These are phyloP conservation scores for Neofusicoccum laricinum DNA, from an alignment of 2,329 filamentous ascomycete species.

Conservation along the genomic window DNA sequence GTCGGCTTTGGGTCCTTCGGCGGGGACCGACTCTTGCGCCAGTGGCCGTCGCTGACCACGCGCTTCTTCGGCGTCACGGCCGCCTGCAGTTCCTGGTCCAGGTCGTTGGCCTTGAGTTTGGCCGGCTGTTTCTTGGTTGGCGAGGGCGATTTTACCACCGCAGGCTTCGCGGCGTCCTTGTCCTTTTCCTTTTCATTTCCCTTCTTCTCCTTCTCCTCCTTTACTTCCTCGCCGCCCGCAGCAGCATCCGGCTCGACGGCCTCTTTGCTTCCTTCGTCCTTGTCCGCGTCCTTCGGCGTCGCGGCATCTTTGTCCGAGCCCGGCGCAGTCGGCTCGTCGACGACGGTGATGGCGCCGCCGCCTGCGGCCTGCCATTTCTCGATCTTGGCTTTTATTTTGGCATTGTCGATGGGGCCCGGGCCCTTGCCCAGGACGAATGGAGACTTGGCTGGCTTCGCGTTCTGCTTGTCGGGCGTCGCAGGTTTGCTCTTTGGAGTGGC, in stretches of 20 bases:
- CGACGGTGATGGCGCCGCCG: constrained; percentile 51
- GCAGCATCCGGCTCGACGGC: background rate
- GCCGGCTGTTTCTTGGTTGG: constrained; percentile 19
- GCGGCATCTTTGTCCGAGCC: background rate
- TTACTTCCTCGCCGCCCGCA: background rate
- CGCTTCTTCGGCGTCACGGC: constrained; percentile 78
- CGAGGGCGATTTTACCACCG: background rate
- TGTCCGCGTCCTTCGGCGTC: constrained; percentile 2
- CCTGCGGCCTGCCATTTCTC: constrained; percentile 81
- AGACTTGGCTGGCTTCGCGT: constrained; percentile 24
- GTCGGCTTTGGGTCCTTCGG: constrained; percentile 35
- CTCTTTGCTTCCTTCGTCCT: background rate
- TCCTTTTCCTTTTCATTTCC: too few species aligned
- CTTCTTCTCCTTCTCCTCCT: constrained; percentile 11
- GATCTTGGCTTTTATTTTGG: constrained; percentile 68
- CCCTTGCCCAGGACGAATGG: constrained; percentile 38
- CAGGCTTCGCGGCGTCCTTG: constrained; percentile 14
- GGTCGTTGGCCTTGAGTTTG: constrained; percentile 35
- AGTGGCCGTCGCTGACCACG: constrained; percentile 90
- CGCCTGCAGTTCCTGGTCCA: constrained; percentile 45
- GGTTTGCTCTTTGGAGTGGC: constrained; percentile 29
- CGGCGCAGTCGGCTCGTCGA: background rate
- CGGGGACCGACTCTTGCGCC: constrained; percentile 57
- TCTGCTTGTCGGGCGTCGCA: constrained; percentile 2
- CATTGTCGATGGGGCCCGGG: constrained; percentile 40